A percentile compares a stretch with the other conserved stretches of the same genome.
Evolutionary conservation across 2,329 filamentous ascomycete species (phyloP).

Genomic region (Beauveria bassiana): DNA sequence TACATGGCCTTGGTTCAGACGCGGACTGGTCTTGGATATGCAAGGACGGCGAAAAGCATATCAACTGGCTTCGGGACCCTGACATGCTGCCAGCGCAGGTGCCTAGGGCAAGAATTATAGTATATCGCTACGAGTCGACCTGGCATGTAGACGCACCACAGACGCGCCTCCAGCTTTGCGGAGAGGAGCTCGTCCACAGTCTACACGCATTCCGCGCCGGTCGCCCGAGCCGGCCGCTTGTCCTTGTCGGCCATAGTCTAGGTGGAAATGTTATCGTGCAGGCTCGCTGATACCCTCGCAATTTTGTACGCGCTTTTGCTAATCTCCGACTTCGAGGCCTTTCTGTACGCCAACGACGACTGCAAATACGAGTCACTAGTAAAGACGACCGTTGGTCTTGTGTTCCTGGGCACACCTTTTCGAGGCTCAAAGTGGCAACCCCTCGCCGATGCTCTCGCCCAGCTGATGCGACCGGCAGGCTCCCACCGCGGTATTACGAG

Average conservation of each 20-base stretch:
- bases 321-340: constrained; percentile 3
- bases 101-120: constrained; percentile 12
- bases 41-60: constrained; percentile 5
- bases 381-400: constrained; percentile 9
- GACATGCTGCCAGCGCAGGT: constrained; percentile 13
- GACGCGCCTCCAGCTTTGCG: constrained; percentile 16
- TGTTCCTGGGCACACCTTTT: constrained; percentile 15
- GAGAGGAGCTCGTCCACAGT: constrained; percentile 15
- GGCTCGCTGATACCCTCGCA: background rate
- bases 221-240: constrained; percentile 10
- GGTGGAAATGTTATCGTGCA: constrained; percentile 16
- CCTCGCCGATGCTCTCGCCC: constrained; percentile 4
- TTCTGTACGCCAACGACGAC: constrained; percentile 14
- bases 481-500: constrained; percentile 14
- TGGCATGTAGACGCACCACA: constrained; percentile 16
- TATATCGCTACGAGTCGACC: constrained; percentile 17
- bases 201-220: constrained; percentile 10
- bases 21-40: constrained; percentile 18
- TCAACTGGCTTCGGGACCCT: constrained; percentile 16
- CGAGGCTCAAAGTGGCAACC: constrained; percentile 12
- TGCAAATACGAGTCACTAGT: constrained; percentile 10
- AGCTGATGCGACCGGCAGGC: constrained; percentile 11
- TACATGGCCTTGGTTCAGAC: constrained; percentile 17
- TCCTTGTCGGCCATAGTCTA: constrained; percentile 18
- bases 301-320: background rate